Conservation (phyloP, 371 early-diverging fungal genomes). For the Syncephalastrum monosporum region DNA sequence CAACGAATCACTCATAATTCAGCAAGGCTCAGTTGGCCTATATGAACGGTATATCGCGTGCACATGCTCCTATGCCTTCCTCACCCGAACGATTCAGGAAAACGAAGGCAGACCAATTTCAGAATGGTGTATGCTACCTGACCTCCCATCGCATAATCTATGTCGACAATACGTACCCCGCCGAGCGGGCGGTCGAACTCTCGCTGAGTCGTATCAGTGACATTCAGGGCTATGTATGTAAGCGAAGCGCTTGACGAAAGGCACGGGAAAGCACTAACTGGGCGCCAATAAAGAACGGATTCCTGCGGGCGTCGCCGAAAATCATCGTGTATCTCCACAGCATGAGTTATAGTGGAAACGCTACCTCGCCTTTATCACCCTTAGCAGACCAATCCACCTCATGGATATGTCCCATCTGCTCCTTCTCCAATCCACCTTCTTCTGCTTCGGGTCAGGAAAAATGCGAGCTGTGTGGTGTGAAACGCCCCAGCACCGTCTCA, state of each 20-base stretch:
- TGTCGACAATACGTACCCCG: slow-evolving; percentile 62
- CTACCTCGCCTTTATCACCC: slow-evolving; percentile 10
- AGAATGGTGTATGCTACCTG: slow-evolving; percentile 75
- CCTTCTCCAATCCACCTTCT: slow-evolving; percentile 52
- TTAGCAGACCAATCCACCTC: slow-evolving; percentile 11
- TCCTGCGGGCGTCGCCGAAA: slow-evolving; percentile 68
- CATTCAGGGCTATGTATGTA: slow-evolving; percentile 56
- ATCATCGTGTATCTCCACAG: slow-evolving; percentile 50
- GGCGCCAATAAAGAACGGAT: slow-evolving; percentile 39
- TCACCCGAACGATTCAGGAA: slow-evolving; percentile 27
- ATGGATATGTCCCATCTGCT: slow-evolving; percentile 83
- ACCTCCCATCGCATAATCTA: slow-evolving; percentile 80
- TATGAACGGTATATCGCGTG: slow-evolving; percentile 58
- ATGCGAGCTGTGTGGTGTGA: slow-evolving; percentile 79
- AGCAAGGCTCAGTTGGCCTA: slow-evolving; percentile 69
- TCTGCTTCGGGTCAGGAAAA: slow-evolving; percentile 21
- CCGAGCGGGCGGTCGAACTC: slow-evolving; percentile 57
- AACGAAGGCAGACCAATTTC: slow-evolving; percentile 57
- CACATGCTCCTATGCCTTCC: slow-evolving; percentile 3
- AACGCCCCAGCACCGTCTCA: slow-evolving; percentile 4
- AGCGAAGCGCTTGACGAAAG: not conserved
- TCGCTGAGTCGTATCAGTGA: slow-evolving; percentile 48
- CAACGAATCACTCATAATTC: slow-evolving; percentile 56
- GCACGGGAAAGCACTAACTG: not conserved
- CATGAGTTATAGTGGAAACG: slow-evolving; percentile 10